Conservation (phyloP, 2,329 filamentous ascomycete species). For the Penicillium brevicompactum region DNA sequence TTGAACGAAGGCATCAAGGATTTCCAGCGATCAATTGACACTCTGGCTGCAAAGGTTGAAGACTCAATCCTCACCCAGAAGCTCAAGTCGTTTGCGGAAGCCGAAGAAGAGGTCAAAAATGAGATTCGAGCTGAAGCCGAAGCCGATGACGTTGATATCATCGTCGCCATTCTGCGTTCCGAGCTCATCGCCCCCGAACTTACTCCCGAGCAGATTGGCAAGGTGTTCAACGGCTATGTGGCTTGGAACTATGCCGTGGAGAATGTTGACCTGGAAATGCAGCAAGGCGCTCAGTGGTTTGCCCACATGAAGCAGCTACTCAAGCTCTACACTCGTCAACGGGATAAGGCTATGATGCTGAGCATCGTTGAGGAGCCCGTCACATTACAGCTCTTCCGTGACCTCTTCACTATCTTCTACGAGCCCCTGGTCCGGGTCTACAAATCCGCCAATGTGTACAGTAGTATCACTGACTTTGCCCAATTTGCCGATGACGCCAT, state of each 20-base stretch:
- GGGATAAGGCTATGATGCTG: conserved; percentile 98
- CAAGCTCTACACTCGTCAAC: conserved; percentile 85
- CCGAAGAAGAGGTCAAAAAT: conserved; percentile 73
- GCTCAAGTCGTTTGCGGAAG: conserved; percentile 75
- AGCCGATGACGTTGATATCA: conserved; percentile 75
- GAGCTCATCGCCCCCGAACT: conserved; percentile 74
- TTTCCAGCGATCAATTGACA: conserved; percentile 85
- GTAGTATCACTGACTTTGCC: conserved; percentile 94
- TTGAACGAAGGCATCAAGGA: conserved; percentile 85
- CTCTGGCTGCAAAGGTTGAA: conserved; percentile 74
- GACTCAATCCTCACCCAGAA: conserved; percentile 79
- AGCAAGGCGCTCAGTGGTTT: conserved; percentile 86
- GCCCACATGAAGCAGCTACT: conserved; percentile 92
- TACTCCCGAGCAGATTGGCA: conserved; percentile 73
- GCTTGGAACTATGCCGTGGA: conserved; percentile 95
- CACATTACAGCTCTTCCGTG: conserved; percentile 93
- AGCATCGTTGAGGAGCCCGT: conserved; percentile 93
- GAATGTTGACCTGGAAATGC: conserved; percentile 81
- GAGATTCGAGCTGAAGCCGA: conserved; percentile 73
- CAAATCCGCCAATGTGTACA: conserved; percentile 98
- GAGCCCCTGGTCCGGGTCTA: conserved; percentile 96
- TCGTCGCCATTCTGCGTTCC: conserved; percentile 81
- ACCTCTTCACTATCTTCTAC: conserved; percentile 98
- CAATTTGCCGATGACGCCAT: conserved; percentile 93
- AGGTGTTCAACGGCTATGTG: conserved; percentile 90